phyloP scores from a whole-genome alignment of 345 rosid genomes.

The Lepidium aucheri region DNA sequence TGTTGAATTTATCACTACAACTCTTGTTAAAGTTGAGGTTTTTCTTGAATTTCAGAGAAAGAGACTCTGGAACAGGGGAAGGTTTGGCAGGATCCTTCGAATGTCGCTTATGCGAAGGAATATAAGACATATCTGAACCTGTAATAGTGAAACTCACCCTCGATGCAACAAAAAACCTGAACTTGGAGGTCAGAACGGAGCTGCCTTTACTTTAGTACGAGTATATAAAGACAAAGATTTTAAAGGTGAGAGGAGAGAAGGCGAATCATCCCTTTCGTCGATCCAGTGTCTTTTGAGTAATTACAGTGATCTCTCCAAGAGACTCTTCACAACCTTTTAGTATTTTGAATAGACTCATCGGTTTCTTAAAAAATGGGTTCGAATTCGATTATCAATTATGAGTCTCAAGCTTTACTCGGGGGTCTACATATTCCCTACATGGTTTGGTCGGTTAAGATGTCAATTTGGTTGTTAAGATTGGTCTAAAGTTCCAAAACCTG shows the following conservation, averaged over 20 bases:
- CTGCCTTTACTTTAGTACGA: neutral
- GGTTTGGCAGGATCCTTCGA: constrained; percentile 23
- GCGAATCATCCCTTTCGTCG: neutral
- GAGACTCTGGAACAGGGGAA: constrained; percentile 28
- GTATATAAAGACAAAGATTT: neutral
- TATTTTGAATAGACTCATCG: neutral
- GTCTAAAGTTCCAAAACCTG: too few species aligned
- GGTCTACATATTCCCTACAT: too few species aligned
- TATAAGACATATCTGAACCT: constrained; percentile 39
- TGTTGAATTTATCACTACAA: neutral
- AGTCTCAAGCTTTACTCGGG: too few species aligned
- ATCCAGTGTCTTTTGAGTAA: neutral
- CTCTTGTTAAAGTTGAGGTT: constrained; percentile 16
- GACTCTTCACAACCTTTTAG: neutral
- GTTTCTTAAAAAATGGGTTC: neutral
- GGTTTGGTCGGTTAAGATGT: too few species aligned
- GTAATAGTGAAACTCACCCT: neutral
- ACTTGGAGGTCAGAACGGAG: neutral
- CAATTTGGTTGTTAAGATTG: too few species aligned
- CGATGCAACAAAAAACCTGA: neutral
- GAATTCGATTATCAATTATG: too few species aligned
- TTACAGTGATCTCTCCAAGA: too few species aligned
- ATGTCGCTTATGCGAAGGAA: constrained; percentile 61
- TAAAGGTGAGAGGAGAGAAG: neutral
- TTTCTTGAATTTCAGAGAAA: constrained; percentile 25